These are phyloP conservation scores for Pythium volutum DNA, from an alignment of 352 stramenopile species.

Conservation along the genomic window DNA sequence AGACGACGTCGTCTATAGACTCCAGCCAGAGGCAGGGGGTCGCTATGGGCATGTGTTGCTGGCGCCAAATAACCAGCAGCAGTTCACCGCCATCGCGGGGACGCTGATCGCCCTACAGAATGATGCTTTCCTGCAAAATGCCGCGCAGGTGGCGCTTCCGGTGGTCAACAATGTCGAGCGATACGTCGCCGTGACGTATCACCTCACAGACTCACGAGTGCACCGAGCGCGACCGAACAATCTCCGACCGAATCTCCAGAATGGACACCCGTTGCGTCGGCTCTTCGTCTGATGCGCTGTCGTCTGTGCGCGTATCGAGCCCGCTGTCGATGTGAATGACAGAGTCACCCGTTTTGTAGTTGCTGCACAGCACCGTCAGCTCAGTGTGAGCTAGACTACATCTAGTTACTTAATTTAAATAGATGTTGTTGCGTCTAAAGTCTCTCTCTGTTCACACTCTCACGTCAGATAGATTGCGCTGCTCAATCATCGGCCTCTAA, in stretches of 20 bases:
- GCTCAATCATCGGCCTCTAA: conserved; percentile 4
- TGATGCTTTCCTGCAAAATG: conserved; percentile 20
- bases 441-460: conserved; percentile 10
- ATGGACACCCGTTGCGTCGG: conserved; percentile 23
- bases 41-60: neutral
- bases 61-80: conserved; percentile 20
- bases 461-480: conserved; percentile 17
- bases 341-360: neutral
- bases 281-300: no score
- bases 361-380: conserved; percentile 5
- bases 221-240: conserved; percentile 20
- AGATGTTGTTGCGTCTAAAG: conserved; percentile 1
- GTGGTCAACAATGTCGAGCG: conserved; percentile 26
- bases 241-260: conserved; percentile 11
- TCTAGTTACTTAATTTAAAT: conserved; percentile 7
- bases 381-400: conserved; percentile 3
- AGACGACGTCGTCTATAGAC: no score
- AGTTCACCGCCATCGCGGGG: no score
- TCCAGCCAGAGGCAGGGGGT: no score
- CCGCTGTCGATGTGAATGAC: neutral
- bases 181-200: conserved; percentile 22
- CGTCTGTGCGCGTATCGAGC: neutral
- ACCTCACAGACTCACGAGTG: conserved; percentile 25
- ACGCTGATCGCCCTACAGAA: no score
- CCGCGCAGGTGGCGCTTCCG: conserved; percentile 23